Percentiles rank a stretch among this genome's conserved stretches.
phyloP scores from a whole-genome alignment of 78 protist genomes.

The Guillardia theta region DNA sequence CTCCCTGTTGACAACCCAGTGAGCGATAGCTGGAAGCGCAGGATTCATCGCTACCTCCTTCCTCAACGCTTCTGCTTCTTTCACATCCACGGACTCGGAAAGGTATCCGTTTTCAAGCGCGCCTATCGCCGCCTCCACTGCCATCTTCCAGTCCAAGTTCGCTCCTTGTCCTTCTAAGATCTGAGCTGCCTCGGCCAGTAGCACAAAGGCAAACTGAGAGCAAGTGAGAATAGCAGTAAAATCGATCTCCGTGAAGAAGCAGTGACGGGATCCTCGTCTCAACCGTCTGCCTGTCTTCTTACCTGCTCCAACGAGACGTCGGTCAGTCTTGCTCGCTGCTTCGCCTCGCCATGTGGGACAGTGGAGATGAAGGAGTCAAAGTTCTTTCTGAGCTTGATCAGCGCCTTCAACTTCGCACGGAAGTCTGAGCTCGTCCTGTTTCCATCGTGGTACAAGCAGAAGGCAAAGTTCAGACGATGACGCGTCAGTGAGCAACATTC shows the following conservation, averaged over 20 bases:
- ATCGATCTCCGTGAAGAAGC: no score
- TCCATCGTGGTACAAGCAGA: no score
- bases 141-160: background rate
- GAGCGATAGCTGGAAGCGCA: background rate
- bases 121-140: background rate
- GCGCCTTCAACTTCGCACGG: no score
- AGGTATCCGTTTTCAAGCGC: background rate
- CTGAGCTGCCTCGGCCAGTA: slow-evolving; percentile 13
- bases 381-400: background rate
- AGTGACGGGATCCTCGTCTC: no score
- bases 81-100: background rate
- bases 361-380: background rate
- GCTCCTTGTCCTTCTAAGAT: background rate
- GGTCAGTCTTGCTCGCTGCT: background rate
- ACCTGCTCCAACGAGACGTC: background rate
- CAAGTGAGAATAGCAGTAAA: no score
- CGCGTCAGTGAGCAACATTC: no score
- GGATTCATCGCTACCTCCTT: background rate
- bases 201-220: background rate
- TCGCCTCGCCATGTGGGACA: background rate
- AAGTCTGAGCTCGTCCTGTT: no score
- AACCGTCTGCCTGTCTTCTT: no score
- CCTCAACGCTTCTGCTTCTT: background rate
- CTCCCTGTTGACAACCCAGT: background rate
- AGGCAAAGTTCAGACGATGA: no score